Percentiles rank a stretch among this genome's conserved stretches.
Conservation (phyloP, 441 rosid genomes). For the Pelargonium citronellum region DNA sequence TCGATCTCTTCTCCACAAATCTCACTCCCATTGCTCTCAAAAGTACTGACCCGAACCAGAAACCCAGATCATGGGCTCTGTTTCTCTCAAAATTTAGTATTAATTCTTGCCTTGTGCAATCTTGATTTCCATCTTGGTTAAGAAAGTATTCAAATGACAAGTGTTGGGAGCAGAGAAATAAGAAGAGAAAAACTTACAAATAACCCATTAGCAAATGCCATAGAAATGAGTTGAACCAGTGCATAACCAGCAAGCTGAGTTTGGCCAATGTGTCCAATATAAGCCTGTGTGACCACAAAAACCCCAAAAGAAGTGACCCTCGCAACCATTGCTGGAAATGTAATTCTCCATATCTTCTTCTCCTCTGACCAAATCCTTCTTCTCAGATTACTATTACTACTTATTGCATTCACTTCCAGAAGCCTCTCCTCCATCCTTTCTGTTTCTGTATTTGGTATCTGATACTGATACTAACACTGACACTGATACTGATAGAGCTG, state of each 20-base stretch:
- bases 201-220: conserved; percentile 37
- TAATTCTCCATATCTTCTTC: conserved; percentile 40
- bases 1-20: not conserved
- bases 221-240: conserved; percentile 31
- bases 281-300: conserved; percentile 33
- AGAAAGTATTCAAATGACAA: no score
- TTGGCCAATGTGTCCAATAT: conserved; percentile 37
- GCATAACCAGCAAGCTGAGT: conserved; percentile 41
- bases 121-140: no score
- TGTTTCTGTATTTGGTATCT: no score
- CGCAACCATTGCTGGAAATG: conserved; percentile 34
- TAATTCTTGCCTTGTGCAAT: no score
- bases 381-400: conserved; percentile 3
- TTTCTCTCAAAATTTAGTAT: conserved; percentile 61
- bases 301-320: conserved; percentile 31
- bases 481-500: no score
- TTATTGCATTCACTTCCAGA: no score
- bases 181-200: conserved; percentile 24
- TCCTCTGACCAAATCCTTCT: conserved; percentile 44
- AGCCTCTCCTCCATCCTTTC: no score
- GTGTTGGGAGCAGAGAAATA: no score
- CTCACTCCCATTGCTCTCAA: no score
- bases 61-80: conserved; percentile 55
- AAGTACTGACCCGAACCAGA: not conserved
- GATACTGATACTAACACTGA: no score